Conservation (phyloP, 768 basidiomycete genomes). For the Collybia sp. region DNA sequence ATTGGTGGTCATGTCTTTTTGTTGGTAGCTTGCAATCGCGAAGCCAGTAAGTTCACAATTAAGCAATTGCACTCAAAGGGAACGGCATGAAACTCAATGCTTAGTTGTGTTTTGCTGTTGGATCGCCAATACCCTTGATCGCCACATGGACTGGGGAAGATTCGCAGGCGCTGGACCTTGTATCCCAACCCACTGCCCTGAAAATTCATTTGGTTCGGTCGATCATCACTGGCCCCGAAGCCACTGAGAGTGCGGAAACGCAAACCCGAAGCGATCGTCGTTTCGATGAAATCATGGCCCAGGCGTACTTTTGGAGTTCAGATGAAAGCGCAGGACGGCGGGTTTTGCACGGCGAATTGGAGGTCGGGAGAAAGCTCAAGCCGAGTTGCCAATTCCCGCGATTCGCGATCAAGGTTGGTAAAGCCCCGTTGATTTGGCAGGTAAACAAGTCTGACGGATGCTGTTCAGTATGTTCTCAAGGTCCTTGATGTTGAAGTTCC, state of each 20-base stretch:
- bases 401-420: conserved; percentile 42
- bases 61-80: neutral
- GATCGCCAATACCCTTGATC: conserved; percentile 44
- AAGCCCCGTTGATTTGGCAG: neutral
- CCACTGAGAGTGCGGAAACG: conserved; percentile 30
- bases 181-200: conserved; percentile 35
- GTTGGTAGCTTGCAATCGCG: conserved; percentile 41
- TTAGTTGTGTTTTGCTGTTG: conserved; percentile 47
- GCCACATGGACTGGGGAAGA: conserved; percentile 42
- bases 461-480: conserved; percentile 38
- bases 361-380: conserved; percentile 39
- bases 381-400: conserved; percentile 34
- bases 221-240: conserved; percentile 43
- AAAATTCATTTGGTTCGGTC: conserved; percentile 40
- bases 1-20: neutral
- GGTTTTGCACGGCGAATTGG: conserved; percentile 45
- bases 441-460: neutral
- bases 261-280: conserved; percentile 38
- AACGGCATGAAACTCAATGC: neutral
- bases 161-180: conserved; percentile 43
- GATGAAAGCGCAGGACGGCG: conserved; percentile 27
- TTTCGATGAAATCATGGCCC: conserved; percentile 35
- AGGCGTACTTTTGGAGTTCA: conserved; percentile 45
- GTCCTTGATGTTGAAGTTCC: conserved; percentile 36
- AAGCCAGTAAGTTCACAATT: conserved; percentile 31